Evolutionary conservation across 768 basidiomycete species (phyloP), one percentile per base, ranked within the genome.

Genomic region (Lenzites betulinus): DNA sequence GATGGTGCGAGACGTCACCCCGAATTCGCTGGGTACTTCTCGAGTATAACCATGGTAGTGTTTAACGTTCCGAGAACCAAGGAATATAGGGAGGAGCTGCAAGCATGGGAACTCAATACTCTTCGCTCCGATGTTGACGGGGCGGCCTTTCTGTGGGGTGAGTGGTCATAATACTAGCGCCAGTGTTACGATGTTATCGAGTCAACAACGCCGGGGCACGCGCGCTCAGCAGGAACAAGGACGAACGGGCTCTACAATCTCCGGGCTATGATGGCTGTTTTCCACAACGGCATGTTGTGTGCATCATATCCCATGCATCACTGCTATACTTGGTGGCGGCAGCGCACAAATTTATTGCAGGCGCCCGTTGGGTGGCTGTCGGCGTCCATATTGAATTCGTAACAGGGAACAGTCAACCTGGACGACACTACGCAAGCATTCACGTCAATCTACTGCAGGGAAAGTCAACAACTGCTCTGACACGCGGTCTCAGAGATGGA

Each of bases 61-160:
- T n/a, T 6, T 20, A 35, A 8, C 15, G 30, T 50, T 41, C 55
- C 55, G 55, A 39, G 47, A 57, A 57, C 25, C 47, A 48, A 57
- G 55, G 55, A 41, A 15, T 23, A 28, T 15, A 26, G 22, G 13
- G 7, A 39, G 22, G 15, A n/a, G 33, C 3, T n/a, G 18, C 30
- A 11, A 18, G 9, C 15, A 36, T 20, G 49, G 18, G 49, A 50
- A 20, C 15, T 4, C 7, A 30, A 18, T 3, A 20, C 33, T 46
- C 44, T 13, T 25, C 8, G 22, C 44, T 13, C 44, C 44, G 44
- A 46, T 26, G 16, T 30, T 28, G 26, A 13, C 47, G 47, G 30
- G 28, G 18, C 43, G 20, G 43, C 30, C 30, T 33, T 33, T 33
- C 30, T 33, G 30, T 33, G 30, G 11, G 30, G 30, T 33, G 30